These are phyloP conservation scores for Podospora fimiseda DNA, from an alignment of 495 filamentous ascomycete species.

Conservation along the genomic window DNA sequence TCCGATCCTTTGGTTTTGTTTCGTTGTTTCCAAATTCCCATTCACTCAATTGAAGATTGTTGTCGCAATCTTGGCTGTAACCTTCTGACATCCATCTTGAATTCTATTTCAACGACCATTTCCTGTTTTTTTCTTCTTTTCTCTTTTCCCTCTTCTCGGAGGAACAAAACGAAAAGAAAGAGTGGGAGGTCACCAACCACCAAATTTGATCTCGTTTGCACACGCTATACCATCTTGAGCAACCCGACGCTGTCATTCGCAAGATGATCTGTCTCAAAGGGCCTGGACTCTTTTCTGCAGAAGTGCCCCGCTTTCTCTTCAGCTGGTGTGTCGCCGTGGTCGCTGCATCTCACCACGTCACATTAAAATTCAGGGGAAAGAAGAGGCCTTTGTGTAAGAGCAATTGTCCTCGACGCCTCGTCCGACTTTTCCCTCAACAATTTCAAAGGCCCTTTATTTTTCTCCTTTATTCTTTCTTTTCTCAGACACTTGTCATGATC, in stretches of 20 bases:
- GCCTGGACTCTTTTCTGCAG: background rate
- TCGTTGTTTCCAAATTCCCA: background rate
- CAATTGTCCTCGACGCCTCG: no score
- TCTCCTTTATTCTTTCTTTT: no score
- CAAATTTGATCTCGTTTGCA: no score
- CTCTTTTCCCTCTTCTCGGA: background rate
- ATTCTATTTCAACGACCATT: background rate
- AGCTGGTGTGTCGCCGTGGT: background rate
- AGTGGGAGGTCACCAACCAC: constrained; percentile 3
- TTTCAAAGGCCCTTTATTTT: no score
- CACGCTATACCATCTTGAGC: background rate
- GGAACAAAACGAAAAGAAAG: background rate
- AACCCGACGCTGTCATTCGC: background rate
- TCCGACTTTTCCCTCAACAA: no score
- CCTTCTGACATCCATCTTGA: background rate
- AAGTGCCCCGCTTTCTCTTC: constrained; percentile 2
- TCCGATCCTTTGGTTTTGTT: background rate
- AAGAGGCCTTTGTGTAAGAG: background rate
- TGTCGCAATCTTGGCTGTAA: background rate
- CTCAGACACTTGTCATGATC: background rate
- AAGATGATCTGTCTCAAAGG: background rate
- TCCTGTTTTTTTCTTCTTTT: background rate
- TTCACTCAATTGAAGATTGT: background rate
- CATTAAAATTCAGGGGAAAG: background rate
- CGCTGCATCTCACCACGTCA: background rate